Conservation (phyloP, 2,329 filamentous ascomycete genomes). For the Alternaria hordeiaustralica region DNA sequence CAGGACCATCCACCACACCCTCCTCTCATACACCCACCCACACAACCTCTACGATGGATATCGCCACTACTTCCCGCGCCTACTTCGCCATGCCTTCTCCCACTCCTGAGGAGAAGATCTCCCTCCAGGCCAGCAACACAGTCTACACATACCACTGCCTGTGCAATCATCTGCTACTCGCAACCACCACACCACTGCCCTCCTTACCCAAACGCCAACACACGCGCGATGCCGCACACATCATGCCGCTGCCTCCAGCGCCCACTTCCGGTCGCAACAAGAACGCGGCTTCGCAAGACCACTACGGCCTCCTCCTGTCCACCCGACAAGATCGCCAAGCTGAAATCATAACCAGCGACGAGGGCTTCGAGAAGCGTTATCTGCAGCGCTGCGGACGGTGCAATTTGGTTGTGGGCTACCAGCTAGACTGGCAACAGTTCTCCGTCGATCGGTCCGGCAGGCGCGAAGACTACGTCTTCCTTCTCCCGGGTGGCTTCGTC, state of each 20-base stretch:
- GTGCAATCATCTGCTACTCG: conserved; percentile 69
- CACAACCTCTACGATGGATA: conserved; percentile 31
- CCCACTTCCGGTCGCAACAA: conserved; percentile 18
- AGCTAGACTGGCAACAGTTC: conserved; percentile 62
- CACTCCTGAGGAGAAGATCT: conserved; percentile 39
- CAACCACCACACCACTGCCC: conserved; percentile 61
- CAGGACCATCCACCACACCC: neutral
- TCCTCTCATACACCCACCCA: neutral
- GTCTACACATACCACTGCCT: conserved; percentile 68
- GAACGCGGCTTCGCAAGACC: conserved; percentile 23
- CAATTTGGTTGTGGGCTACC: conserved; percentile 67
- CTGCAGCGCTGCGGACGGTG: conserved; percentile 67
- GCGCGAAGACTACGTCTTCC: conserved; percentile 61
- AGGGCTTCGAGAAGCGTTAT: conserved; percentile 72
- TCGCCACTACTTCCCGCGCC: conserved; percentile 38
- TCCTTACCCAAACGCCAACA: conserved; percentile 60
- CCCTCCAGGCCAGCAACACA: conserved; percentile 43
- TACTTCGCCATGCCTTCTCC: conserved; percentile 45
- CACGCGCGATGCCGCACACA: conserved; percentile 61
- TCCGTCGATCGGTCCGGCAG: conserved; percentile 37
- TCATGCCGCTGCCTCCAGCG: conserved; percentile 60
- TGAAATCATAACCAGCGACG: conserved; percentile 61
- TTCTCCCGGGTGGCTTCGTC: conserved; percentile 66
- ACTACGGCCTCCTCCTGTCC: conserved; percentile 61
- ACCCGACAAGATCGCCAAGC: conserved; percentile 57